Evolutionary conservation across 2,329 filamentous ascomycete species (phyloP).

Genomic region (Alternaria arbusti): DNA sequence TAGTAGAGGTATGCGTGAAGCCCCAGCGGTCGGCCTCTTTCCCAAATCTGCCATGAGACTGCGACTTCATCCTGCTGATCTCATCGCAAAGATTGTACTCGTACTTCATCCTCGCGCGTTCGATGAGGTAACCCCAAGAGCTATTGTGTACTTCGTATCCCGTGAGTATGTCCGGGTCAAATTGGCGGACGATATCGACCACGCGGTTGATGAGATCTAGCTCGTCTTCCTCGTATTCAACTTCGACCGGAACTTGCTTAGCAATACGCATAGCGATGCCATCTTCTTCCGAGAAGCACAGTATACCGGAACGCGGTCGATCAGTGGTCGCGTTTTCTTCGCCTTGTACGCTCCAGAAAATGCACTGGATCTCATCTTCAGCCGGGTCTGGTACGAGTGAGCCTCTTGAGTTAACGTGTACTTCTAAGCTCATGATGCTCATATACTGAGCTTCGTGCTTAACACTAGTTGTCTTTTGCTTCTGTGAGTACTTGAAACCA

Average conservation of each 20-base stretch:
- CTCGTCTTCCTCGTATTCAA: constrained; percentile 79
- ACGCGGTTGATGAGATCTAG: constrained; percentile 85
- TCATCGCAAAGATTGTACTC: constrained; percentile 92
- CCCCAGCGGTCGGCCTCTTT: constrained; percentile 91
- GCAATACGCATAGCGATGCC: constrained; percentile 66
- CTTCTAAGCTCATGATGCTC: constrained; percentile 93
- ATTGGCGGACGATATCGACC: constrained; percentile 80
- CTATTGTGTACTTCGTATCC: constrained; percentile 93
- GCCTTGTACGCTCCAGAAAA: constrained; percentile 89
- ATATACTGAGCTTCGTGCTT: constrained; percentile 90
- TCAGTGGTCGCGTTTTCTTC: constrained; percentile 68
- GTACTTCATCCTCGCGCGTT: constrained; percentile 83
- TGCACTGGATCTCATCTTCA: constrained; percentile 82
- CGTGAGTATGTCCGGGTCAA: constrained; percentile 91
- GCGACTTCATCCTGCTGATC: constrained; percentile 83
- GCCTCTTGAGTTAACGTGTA: constrained; percentile 87
- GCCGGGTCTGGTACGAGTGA: constrained; percentile 86
- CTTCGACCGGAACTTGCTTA: constrained; percentile 65
- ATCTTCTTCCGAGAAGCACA: constrained; percentile 72
- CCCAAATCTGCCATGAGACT: constrained; percentile 82
- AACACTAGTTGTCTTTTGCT: constrained; percentile 74
- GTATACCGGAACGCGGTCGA: constrained; percentile 69
- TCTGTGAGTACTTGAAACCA: constrained; percentile 86
- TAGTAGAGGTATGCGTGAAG: constrained; percentile 90
- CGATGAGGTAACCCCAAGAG: constrained; percentile 96